Evolutionary conservation across 495 filamentous ascomycete genomes (phyloP), one percentile per base, ranked within the genome.

Genomic region (Lophium mytilinum): DNA sequence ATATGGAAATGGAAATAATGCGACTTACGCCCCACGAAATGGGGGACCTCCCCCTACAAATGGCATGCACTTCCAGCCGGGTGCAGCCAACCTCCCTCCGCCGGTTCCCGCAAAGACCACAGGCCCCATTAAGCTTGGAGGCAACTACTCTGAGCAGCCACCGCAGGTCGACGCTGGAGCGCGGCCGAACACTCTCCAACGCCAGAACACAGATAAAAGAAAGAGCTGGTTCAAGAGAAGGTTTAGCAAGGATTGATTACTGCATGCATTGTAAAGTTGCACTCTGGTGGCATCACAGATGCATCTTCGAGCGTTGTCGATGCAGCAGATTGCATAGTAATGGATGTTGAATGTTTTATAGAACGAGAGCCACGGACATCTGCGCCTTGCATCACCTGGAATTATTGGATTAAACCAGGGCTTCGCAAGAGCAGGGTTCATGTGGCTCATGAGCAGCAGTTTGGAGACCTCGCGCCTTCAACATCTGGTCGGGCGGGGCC

Each of bases 191-290:
- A 57, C 50, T 11, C 18, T 62, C 21, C 15, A 18, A 12, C 59
- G 59, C 1, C 55, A 57, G 10, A 60, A 55, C 50, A 61, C 57
- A 17, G 50, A 90, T 57, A 95, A 95, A 76, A 77, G 85, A 55
- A 90, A 88, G 77, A 89, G 88, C 66, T 95, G 90, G 90, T 84
- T 96, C 55, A 83, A 87, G 67, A 81, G 80, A 51, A 77, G 85
- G 15, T 93, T 95, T 68, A 92, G 84, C 78, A 91, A 84, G 70
- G 67, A 74, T 6, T 77, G 71, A 57, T 30, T 30, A 30, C 24
- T 30, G 24, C 24, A 6, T 30, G 24, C 6, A 30, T 30, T 30
- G 24, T 30, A 30, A 2, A 6, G 3, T 30, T 30, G 24, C 24
- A 30, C 24, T 6, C 3, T 3, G 24, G 24, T 30, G 24, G 24